A percentile compares a stretch with the other conserved stretches of the same genome.
These are phyloP conservation scores for Emergomyces orientalis DNA, from an alignment of 2,329 filamentous ascomycete genomes.

Conservation along the genomic window DNA sequence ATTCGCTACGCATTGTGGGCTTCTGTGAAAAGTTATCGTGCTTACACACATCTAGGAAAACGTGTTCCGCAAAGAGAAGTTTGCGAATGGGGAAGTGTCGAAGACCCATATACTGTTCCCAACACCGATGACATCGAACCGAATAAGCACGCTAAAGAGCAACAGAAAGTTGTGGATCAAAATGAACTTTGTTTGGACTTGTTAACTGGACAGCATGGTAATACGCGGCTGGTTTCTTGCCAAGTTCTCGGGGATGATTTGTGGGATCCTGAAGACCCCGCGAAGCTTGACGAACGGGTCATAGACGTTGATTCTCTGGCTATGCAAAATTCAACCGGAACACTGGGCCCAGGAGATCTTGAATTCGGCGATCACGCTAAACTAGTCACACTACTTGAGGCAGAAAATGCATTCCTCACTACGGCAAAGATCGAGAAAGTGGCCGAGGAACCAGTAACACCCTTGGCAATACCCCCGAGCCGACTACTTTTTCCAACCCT, in stretches of 20 bases:
- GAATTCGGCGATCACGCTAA: background rate
- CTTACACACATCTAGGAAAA: background rate
- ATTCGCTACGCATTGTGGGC: background rate
- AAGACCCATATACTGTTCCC: background rate
- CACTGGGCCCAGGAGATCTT: background rate
- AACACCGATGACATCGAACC: background rate
- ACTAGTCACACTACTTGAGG: background rate
- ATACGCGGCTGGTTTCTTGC: background rate
- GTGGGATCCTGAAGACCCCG: background rate
- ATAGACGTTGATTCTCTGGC: background rate
- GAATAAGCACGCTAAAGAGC: background rate
- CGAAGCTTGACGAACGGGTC: background rate
- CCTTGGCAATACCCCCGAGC: constrained; percentile 28
- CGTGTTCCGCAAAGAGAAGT: background rate
- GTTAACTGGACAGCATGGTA: background rate
- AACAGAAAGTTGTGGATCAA: background rate
- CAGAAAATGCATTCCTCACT: constrained; percentile 2
- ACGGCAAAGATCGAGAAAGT: constrained; percentile 20
- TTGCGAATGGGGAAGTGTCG: background rate
- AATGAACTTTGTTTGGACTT: background rate
- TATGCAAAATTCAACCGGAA: background rate
- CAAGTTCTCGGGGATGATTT: background rate
- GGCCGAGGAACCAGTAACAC: constrained; percentile 25
- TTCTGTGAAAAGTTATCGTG: no score
- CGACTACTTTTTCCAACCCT: constrained; percentile 26